phyloP scores from a whole-genome alignment of 805 yeast genomes.

The Torulaspora microellipsoides region DNA sequence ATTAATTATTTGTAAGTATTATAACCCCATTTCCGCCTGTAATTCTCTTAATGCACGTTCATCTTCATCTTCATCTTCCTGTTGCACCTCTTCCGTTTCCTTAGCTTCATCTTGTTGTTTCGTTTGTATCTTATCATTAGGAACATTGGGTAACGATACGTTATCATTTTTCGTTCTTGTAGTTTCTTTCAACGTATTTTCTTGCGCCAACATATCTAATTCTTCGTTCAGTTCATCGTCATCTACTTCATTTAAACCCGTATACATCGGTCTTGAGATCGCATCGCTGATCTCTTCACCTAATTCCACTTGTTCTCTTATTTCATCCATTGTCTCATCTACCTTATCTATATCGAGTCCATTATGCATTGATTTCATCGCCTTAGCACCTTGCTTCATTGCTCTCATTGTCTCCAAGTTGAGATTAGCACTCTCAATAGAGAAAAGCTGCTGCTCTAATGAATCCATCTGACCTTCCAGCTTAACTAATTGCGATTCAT shows the following conservation, averaged over 20 bases:
- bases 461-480: conserved; percentile 85
- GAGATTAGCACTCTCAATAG: conserved; percentile 93
- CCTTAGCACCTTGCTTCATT: conserved; percentile 95
- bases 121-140: conserved; percentile 33
- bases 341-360: conserved; percentile 95
- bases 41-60: conserved; percentile 74
- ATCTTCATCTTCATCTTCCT: conserved; percentile 69
- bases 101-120: conserved; percentile 19
- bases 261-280: conserved; percentile 86
- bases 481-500: conserved; percentile 71
- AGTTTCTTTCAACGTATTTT: conserved; percentile 55
- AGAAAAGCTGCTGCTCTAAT: conserved; percentile 79
- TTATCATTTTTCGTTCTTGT: conserved; percentile 14
- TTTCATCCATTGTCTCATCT: conserved; percentile 96
- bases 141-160: conserved; percentile 45
- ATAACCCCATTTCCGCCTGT: conserved; percentile 85
- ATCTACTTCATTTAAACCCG: conserved; percentile 55
- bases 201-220: conserved; percentile 81
- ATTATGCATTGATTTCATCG: conserved; percentile 94
- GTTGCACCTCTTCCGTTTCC: conserved; percentile 37
- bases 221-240: conserved; percentile 96
- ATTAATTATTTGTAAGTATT: conserved; percentile 14
- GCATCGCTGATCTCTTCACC: conserved; percentile 96
- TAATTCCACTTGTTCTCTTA: conserved; percentile 92
- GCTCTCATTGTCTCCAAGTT: conserved; percentile 98